These are phyloP conservation scores for Ogataea hybrid DNA, from an alignment of 1,139 yeast species.

Conservation along the genomic window DNA sequence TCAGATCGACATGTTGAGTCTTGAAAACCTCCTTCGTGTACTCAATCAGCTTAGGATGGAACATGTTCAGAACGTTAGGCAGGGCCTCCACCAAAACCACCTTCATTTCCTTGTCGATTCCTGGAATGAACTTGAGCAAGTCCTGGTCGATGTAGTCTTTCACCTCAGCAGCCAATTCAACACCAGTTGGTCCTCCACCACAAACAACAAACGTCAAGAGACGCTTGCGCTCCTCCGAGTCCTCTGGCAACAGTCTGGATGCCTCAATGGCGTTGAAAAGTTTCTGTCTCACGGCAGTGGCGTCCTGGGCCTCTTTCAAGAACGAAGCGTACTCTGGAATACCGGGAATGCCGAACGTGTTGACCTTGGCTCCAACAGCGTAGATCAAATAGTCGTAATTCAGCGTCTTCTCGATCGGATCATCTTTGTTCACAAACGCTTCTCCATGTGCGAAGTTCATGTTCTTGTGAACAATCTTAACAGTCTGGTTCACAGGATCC, in stretches of 20 bases:
- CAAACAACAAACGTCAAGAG: constrained; percentile 74
- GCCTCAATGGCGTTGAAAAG: constrained; percentile 69
- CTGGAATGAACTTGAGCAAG: constrained; percentile 57
- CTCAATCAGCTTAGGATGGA: constrained; percentile 55
- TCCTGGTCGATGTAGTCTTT: constrained; percentile 64
- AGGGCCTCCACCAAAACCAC: constrained; percentile 57
- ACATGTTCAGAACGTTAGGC: constrained; percentile 56
- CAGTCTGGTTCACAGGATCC: constrained; percentile 49
- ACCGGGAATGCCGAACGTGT: constrained; percentile 80
- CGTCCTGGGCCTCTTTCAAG: constrained; percentile 58
- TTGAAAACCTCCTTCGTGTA: constrained; percentile 56
- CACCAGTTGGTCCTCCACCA: constrained; percentile 95
- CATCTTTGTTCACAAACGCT: constrained; percentile 41
- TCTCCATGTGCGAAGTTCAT: constrained; percentile 50
- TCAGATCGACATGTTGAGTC: constrained; percentile 51
- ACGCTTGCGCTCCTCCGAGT: constrained; percentile 66
- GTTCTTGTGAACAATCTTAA: constrained; percentile 53
- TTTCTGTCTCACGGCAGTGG: constrained; percentile 52
- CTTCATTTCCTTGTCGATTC: constrained; percentile 51
- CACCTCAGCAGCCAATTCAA: constrained; percentile 81
- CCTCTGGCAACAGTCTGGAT: constrained; percentile 68
- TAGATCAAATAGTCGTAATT: constrained; percentile 73
- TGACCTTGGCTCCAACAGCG: constrained; percentile 85
- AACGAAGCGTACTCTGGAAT: constrained; percentile 64
- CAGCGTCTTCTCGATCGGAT: constrained; percentile 44